Base-by-base conservation (phyloP, 2,329 filamentous ascomycete species). In the Lecanosticta acicola region DNA sequence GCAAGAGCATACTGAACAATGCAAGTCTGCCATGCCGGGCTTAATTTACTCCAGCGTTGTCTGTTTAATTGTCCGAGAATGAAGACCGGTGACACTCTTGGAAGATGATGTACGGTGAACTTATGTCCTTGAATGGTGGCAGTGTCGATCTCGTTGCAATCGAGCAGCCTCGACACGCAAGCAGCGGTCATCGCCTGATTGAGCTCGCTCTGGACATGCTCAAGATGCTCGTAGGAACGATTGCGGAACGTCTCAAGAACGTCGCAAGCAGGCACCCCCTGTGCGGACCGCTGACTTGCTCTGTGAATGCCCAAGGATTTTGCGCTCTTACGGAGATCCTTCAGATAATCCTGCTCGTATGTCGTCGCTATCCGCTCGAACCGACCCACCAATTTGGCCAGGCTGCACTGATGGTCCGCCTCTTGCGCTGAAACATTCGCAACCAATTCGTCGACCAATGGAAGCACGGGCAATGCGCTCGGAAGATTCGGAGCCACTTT, bases 1-100 rank as follows among this genome's bases (percentile, higher is more conserved):
- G 65, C 56, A 0, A 74, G 4, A 0, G 70, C 78, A 11, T 74
- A 72, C 0, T 57, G 21, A 0, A 79, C 55, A 1, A 81, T 36
- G 3, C 19, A 14, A 18, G 41, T 37, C 16, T 45, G 35, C 49
- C 49, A 51, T 26, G 17, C 20, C 13, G 24, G 9, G 29, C 20
- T 41, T 39, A 46, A 17, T 11, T 37, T 35, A 9, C 16, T 5
- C 44, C 44, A 46, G 9, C 17, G 17, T 3, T 24, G 13, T 16
- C 34, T 38, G 14, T n/a, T 38, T 7, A 46, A 21, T 17, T 46
- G 44, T 32, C 34, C 13, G 9, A 46, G 32, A 14, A 46, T 13
- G 5, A 46, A 32, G 9, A 41, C 21, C 29, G 44, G 44, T 0
- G 38, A 46, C 2, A 41, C 10, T 8, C 44, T 21, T 2, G 44